phyloP scores from a whole-genome alignment of 2,329 filamentous ascomycete genomes.

The Stagonosporopsis vannaccii region DNA sequence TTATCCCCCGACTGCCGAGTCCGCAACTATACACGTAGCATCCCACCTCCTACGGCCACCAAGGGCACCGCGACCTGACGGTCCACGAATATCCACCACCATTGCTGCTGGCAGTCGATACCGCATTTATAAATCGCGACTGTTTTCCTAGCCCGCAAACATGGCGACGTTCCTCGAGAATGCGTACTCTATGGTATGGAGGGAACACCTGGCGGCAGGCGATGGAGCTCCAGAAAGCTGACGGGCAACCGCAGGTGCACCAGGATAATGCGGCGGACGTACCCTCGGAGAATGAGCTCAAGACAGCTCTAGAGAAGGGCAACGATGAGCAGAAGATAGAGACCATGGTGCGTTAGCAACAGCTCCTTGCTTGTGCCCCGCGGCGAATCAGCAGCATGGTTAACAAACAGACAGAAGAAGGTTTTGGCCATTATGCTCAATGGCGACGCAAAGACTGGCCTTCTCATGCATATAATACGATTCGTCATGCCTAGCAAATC shows the following conservation, averaged over 20 bases:
- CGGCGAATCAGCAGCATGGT: slow-evolving; percentile 60
- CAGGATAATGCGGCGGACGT: slow-evolving; percentile 96
- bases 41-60: slow-evolving; percentile 40
- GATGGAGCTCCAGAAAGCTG: slow-evolving; percentile 38
- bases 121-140: slow-evolving; percentile 9
- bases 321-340: slow-evolving; percentile 92
- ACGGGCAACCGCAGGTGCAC: slow-evolving; percentile 65
- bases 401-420: slow-evolving; percentile 65
- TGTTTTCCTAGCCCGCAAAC: slow-evolving; percentile 51
- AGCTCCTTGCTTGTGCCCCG: slow-evolving; percentile 32
- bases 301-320: slow-evolving; percentile 91
- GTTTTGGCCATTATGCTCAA: slow-evolving; percentile 98
- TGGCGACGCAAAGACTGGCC: slow-evolving; percentile 90
- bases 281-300: slow-evolving; percentile 87
- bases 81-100: slow-evolving; percentile 39
- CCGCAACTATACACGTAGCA: slow-evolving; percentile 45
- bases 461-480: slow-evolving; percentile 99
- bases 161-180: slow-evolving; percentile 97
- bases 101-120: slow-evolving; percentile 28
- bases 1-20: slow-evolving; percentile 16
- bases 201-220: slow-evolving; percentile 36
- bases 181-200: slow-evolving; percentile 81
- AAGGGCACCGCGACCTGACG: slow-evolving; percentile 36
- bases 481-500: slow-evolving; percentile 99
- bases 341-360: slow-evolving; percentile 59